A percentile compares a stretch with the other conserved stretches of the same genome.
These are phyloP conservation scores for Lumnitzera littorea DNA, from an alignment of 345 rosid genomes.

Conservation along the genomic window DNA sequence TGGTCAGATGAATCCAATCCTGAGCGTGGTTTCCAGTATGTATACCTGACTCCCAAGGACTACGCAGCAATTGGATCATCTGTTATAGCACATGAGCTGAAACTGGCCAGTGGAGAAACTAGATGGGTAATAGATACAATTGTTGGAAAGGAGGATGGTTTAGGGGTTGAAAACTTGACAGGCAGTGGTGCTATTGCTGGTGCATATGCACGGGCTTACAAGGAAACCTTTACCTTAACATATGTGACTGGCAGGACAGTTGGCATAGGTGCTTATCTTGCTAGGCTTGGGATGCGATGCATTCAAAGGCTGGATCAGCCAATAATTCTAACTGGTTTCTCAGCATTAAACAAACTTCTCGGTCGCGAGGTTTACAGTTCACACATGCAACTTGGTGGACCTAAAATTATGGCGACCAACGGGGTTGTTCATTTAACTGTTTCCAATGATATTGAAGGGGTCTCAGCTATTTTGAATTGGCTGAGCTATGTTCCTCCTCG, in stretches of 20 bases:
- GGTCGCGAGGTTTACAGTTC: constrained; percentile 99
- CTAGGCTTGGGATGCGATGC: constrained; percentile 98
- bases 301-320: constrained; percentile 99
- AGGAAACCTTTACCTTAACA: constrained; percentile 89
- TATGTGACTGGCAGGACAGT: constrained; percentile 96
- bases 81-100: constrained; percentile 84
- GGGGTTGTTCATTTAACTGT: constrained; percentile 98
- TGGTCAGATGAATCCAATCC: constrained; percentile 89
- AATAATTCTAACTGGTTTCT: constrained; percentile 94
- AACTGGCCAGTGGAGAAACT: constrained; percentile 62
- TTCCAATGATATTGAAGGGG: constrained; percentile 96
- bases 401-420: constrained; percentile 97
- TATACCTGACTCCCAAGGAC: constrained; percentile 80
- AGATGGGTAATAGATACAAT: constrained; percentile 96
- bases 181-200: constrained; percentile 99
- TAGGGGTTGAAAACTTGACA: constrained; percentile 92
- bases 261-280: constrained; percentile 98
- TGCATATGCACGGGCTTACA: constrained; percentile 96
- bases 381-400: constrained; percentile 99
- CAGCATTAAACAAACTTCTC: constrained; percentile 94
- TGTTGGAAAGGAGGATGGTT: constrained; percentile 92
- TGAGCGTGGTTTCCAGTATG: constrained; percentile 87
- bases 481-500: constrained; percentile 79
- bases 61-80: constrained; percentile 58
- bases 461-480: constrained; percentile 89